These are phyloP conservation scores for Metahyphopichia silvanorum DNA, from an alignment of 805 yeast genomes.

Conservation along the genomic window DNA sequence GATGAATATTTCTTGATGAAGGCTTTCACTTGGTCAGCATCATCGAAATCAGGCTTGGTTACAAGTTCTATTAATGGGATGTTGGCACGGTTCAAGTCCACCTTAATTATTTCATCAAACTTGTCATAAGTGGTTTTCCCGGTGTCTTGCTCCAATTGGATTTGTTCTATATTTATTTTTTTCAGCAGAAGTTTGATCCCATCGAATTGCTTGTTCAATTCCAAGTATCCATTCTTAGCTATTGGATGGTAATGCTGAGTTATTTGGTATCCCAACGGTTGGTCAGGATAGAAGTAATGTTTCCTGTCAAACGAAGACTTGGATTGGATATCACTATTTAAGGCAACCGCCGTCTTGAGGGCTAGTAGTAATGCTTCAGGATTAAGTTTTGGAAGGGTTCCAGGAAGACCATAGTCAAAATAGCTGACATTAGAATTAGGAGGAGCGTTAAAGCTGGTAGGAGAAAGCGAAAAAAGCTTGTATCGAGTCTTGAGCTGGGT, in stretches of 20 bases:
- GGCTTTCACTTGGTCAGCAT: conserved; percentile 63
- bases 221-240: conserved; percentile 63
- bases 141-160: conserved; percentile 94
- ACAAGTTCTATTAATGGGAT: conserved; percentile 88
- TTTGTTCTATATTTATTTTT: conserved; percentile 63
- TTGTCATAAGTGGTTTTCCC: conserved; percentile 67
- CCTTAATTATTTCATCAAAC: conserved; percentile 36
- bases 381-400: conserved; percentile 83
- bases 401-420: conserved; percentile 87
- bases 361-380: conserved; percentile 71
- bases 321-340: conserved; percentile 55
- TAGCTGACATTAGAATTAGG: conserved; percentile 74
- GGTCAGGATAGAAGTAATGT: conserved; percentile 95
- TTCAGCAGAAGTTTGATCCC: conserved; percentile 43
- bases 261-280: conserved; percentile 93
- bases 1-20: conserved; percentile 81
- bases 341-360: conserved; percentile 65
- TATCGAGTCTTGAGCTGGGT: conserved; percentile 74
- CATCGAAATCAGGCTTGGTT: conserved; percentile 80
- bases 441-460: conserved; percentile 35
- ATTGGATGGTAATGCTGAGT: conserved; percentile 85
- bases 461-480: conserved; percentile 74
- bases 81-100: conserved; percentile 84
- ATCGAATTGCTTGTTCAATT: conserved; percentile 50
- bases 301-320: conserved; percentile 81